phyloP scores from a whole-genome alignment of 306 rosid genomes.

The Potentilla sterilis region DNA sequence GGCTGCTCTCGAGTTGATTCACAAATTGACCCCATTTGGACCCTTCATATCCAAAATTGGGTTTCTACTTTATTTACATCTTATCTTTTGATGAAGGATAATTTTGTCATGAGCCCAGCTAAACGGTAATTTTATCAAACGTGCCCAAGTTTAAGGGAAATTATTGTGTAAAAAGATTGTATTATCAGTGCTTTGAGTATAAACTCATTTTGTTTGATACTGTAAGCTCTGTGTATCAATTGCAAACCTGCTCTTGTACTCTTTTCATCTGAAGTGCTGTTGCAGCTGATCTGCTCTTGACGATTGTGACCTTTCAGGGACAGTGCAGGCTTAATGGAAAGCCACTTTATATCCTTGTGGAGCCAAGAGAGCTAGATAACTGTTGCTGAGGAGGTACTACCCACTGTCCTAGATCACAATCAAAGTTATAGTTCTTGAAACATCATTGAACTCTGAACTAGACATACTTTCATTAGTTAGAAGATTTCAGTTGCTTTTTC shows the following conservation, averaged over 20 bases:
- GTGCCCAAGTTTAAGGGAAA: background rate
- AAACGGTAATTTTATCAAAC: background rate
- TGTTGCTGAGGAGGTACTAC: constrained; percentile 62
- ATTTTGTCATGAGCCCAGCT: background rate
- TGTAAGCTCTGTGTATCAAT: background rate
- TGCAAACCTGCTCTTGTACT: constrained; percentile 7
- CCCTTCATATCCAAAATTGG: background rate
- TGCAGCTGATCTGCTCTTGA: constrained; percentile 24
- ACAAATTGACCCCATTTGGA: background rate
- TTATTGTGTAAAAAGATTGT: background rate
- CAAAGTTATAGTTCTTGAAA: background rate
- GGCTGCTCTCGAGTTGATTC: too few species aligned
- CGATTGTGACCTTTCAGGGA: constrained; percentile 55
- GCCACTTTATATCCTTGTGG: constrained; percentile 89
- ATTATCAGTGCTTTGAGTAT: background rate
- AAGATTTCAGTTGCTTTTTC: background rate
- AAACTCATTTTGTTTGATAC: background rate
- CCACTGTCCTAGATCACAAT: background rate
- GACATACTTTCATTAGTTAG: constrained; percentile 1
- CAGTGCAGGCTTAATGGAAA: constrained; percentile 75
- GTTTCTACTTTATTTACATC: background rate
- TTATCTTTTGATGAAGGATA: background rate
- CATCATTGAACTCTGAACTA: background rate
- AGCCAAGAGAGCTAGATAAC: constrained; percentile 64
- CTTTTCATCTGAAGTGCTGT: background rate